Evolutionary conservation across 495 filamentous ascomycete genomes (phyloP).

Genomic region (Ascodesmis nigricans): DNA sequence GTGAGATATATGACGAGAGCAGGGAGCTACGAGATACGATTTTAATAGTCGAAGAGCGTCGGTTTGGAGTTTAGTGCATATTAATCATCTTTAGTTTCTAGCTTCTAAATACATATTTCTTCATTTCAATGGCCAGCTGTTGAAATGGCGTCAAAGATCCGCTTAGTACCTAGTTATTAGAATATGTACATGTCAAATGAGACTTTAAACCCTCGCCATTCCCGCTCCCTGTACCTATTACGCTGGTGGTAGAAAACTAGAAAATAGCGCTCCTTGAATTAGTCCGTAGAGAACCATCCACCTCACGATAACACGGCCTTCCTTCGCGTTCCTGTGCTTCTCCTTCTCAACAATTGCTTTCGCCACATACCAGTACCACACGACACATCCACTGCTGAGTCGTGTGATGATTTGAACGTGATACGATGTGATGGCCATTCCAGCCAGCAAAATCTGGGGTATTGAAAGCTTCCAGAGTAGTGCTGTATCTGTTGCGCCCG

Average conservation of each 20-base stretch:
- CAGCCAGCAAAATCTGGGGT: conserved; percentile 47
- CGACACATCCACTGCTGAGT: conserved; percentile 65
- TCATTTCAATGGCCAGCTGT: not conserved
- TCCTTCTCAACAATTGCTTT: conserved; percentile 23
- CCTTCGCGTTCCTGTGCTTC: conserved; percentile 20
- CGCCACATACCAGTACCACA: conserved; percentile 73
- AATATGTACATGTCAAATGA: too few species aligned
- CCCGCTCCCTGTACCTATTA: too few species aligned
- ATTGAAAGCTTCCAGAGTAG: conserved; percentile 38
- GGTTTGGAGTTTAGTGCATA: too few species aligned
- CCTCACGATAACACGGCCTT: conserved; percentile 25
- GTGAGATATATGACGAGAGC: conserved; percentile 98
- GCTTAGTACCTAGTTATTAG: too few species aligned
- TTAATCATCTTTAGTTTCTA: too few species aligned
- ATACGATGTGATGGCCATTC: conserved; percentile 51
- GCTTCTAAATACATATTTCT: too few species aligned
- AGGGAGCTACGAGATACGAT: conserved; percentile 61
- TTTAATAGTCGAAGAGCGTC: too few species aligned
- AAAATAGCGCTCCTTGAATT: conserved; percentile 61
- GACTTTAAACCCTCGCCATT: too few species aligned
- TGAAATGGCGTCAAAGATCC: too few species aligned
- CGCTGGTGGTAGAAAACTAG: conserved; percentile 90
- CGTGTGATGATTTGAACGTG: conserved; percentile 88
- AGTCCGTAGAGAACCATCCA: conserved; percentile 63
- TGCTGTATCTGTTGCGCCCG: conserved; percentile 4